A percentile compares a stretch with the other conserved stretches of the same genome.
phyloP scores from a whole-genome alignment of 176 grass and related monocot species.

The Aechmea fasciata region DNA sequence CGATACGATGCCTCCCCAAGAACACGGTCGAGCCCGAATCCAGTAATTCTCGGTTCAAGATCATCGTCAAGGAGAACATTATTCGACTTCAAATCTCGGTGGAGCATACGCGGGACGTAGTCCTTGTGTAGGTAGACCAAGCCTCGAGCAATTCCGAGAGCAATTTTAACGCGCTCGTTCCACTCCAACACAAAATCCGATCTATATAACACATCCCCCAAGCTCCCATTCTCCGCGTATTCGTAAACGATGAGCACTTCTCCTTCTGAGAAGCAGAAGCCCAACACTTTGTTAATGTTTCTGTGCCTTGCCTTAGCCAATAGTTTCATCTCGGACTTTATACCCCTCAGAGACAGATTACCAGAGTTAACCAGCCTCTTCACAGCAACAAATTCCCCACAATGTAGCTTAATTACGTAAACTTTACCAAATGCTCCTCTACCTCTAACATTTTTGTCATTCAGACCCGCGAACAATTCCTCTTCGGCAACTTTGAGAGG shows the following conservation, averaged over 20 bases:
- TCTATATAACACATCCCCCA: constrained; percentile 36
- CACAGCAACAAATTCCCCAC: constrained; percentile 35
- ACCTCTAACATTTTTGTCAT: constrained; percentile 39
- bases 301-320: constrained; percentile 59
- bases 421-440: constrained; percentile 53
- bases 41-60: constrained; percentile 43
- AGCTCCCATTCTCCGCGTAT: constrained; percentile 36
- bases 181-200: constrained; percentile 27
- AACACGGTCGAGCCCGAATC: constrained; percentile 39
- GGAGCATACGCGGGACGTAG: constrained; percentile 34
- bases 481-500: constrained; percentile 48
- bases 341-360: constrained; percentile 35
- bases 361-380: constrained; percentile 41
- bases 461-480: constrained; percentile 33
- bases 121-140: constrained; percentile 56
- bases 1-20: constrained; percentile 34
- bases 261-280: constrained; percentile 43
- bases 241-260: constrained; percentile 52
- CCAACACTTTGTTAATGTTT: constrained; percentile 47
- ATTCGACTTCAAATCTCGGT: constrained; percentile 60
- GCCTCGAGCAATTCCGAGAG: constrained; percentile 43
- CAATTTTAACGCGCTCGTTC: constrained; percentile 43
- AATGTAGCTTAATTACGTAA: constrained; percentile 28
- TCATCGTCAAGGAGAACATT: constrained; percentile 51
- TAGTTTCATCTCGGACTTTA: constrained; percentile 51